Base-by-base conservation (phyloP, 2,329 filamentous ascomycete genomes). In the Aspergillus amoenus region DNA sequence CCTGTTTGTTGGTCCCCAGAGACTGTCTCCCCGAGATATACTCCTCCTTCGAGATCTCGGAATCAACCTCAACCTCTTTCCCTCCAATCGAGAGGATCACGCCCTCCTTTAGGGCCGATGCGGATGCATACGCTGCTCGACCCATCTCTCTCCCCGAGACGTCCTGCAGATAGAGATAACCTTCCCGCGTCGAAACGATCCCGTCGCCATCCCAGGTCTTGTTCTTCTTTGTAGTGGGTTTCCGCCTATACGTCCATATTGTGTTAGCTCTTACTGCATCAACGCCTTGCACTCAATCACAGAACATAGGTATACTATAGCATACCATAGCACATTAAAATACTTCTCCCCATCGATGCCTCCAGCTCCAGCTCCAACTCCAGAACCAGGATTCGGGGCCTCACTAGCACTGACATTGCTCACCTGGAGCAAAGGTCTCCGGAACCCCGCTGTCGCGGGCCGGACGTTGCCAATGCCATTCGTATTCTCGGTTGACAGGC, bases 201-300 rank as follows among this genome's bases (percentile, higher is more conserved):
- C 87, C 88, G 71, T 91, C 88, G 2, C 88, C 87, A 66, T 90
- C 88, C 87, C 88, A 91, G 5, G 86, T 90, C 70, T 90, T 90
- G 71, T 90, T 84, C 73, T 90, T 91, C 71, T 89, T 90, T 5
- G 77, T 82, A 0, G 86, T 89, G 51, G 82, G 83, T 70, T 88
- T 89, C 18, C 88, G 84, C 87, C 84, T 85, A 52, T 60, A 22
- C 6, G 11, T 46, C 27, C 24, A 24, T 21, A 11, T 6, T 32
- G 4, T 7, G 43, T 45, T 45, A 45, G 43, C 37, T 11, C 24
- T 39, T 4, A 6, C 7, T 21, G 21, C 4, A 21, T 21, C 21
- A 21, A 3, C 21, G 4, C 21, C 21, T 21, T 4, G 21, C 21
- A 21, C 21, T 21, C 21, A 21, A 21, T 21, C 21, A 21, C 21